These are phyloP conservation scores for Rheum nobile DNA, from an alignment of 148 eudicot species.

Conservation along the genomic window DNA sequence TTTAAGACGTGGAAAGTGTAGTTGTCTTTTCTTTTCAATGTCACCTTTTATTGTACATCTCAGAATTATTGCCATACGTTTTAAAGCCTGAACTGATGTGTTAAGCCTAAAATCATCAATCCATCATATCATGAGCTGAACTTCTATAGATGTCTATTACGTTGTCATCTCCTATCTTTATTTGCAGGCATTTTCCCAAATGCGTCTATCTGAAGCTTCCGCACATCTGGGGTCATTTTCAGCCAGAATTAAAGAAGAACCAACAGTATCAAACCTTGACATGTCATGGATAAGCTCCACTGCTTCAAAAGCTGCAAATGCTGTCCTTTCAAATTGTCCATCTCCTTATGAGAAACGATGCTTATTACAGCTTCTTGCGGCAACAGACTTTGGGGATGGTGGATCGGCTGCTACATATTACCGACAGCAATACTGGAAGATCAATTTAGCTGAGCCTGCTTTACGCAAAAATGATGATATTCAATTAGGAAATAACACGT, in stretches of 20 bases:
- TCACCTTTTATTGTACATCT: too few species aligned
- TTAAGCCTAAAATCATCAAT: neutral
- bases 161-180: slow-evolving; percentile 1
- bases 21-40: too few species aligned
- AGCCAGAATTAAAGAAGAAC: slow-evolving; percentile 70
- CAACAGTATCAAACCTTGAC: slow-evolving; percentile 22
- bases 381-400: slow-evolving; percentile 84
- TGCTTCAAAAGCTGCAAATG: slow-evolving; percentile 84
- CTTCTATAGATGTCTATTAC: neutral
- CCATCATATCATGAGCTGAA: neutral
- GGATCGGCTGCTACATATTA: slow-evolving; percentile 62
- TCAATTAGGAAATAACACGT: slow-evolving; percentile 59
- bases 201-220: slow-evolving; percentile 91
- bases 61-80: neutral
- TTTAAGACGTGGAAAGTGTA: too few species aligned
- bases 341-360: slow-evolving; percentile 94
- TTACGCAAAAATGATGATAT: slow-evolving; percentile 62
- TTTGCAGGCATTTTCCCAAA: slow-evolving; percentile 85
- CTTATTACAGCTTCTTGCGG: slow-evolving; percentile 73
- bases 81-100: neutral
- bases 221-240: slow-evolving; percentile 91
- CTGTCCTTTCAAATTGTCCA: slow-evolving; percentile 73
- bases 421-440: slow-evolving; percentile 81
- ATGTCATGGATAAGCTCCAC: slow-evolving; percentile 70
- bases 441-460: slow-evolving; percentile 83